A percentile compares a stretch with the other conserved stretches of the same genome.
Evolutionary conservation across 2,329 filamentous ascomycete species (phyloP).

Genomic region (Acrocalymma vagum): DNA sequence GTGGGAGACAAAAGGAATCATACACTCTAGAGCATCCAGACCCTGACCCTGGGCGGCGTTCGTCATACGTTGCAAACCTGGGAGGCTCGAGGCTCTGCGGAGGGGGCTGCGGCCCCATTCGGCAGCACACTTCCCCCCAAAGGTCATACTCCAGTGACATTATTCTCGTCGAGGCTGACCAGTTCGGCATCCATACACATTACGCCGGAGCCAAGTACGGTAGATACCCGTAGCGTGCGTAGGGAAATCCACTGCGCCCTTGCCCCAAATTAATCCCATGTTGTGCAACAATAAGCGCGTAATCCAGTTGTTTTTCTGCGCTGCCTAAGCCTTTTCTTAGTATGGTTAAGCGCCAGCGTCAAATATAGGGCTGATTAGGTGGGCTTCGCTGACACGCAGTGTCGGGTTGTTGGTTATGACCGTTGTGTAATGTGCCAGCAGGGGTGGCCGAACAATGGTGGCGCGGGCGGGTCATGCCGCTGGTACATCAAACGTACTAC

Average conservation of each 20-base stretch:
- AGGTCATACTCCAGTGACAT: constrained; percentile 14
- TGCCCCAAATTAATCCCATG: constrained; percentile 16
- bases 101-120: constrained; percentile 1
- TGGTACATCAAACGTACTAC: too few relatives aligned
- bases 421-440: too few relatives aligned
- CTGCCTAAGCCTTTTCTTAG: constrained; percentile 23
- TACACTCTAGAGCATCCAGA: constrained; percentile 11
- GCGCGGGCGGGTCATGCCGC: too few relatives aligned
- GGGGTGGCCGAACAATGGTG: too few relatives aligned
- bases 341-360: constrained; percentile 24
- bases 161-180: constrained; percentile 32
- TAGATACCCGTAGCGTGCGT: constrained; percentile 8
- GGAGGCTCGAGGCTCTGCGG: constrained; percentile 21
- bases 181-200: constrained; percentile 16
- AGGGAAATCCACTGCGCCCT: constrained; percentile 8
- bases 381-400: constrained; percentile 28
- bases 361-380: constrained; percentile 22
- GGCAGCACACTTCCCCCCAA: constrained; percentile 5
- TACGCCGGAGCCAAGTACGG: constrained; percentile 8
- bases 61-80: constrained; percentile 14
- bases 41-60: constrained; percentile 13
- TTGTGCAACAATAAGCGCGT: constrained; percentile 23
- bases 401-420: too few relatives aligned
- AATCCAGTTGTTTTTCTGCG: constrained; percentile 11
- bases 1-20: constrained; percentile 10